These are phyloP conservation scores for Aegilops bicornis DNA, from an alignment of 176 grass and related monocot genomes.

Conservation along the genomic window DNA sequence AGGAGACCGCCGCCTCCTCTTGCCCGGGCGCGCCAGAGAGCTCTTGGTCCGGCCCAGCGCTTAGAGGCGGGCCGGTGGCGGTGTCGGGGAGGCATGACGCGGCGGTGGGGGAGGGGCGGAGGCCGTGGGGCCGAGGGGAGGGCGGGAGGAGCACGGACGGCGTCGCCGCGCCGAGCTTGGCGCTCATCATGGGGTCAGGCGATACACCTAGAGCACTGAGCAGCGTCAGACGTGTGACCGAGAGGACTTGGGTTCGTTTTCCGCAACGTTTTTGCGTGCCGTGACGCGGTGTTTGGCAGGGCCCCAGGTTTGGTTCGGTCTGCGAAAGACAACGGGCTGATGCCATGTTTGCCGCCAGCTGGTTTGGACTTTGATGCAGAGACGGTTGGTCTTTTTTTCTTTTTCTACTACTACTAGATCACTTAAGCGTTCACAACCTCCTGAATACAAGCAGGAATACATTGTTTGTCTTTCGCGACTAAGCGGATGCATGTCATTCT, in stretches of 20 bases:
- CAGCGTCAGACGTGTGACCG: not conserved
- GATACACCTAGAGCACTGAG: not conserved
- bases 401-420: too few relatives aligned
- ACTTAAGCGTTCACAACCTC: too few relatives aligned
- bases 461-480: too few relatives aligned
- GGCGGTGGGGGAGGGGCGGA: not conserved
- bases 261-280: not conserved
- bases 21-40: not conserved
- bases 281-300: not conserved
- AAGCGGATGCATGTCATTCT: too few relatives aligned
- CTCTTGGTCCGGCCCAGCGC: not conserved
- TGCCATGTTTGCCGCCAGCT: not conserved
- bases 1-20: not conserved
- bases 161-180: slow-evolving; percentile 23
- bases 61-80: not conserved
- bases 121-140: slow-evolving; percentile 8
- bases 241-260: not conserved
- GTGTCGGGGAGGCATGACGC: slow-evolving; percentile 23
- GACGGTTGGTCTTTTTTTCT: not conserved
- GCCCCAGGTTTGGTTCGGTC: not conserved
- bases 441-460: too few relatives aligned
- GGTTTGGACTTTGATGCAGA: not conserved
- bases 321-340: not conserved
- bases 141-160: slow-evolving; percentile 26
- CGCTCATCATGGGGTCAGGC: slow-evolving; percentile 8